A percentile compares a stretch with the other conserved stretches of the same genome.
These are phyloP conservation scores for Aspergillus leporis DNA, from an alignment of 495 filamentous ascomycete species.

Conservation along the genomic window DNA sequence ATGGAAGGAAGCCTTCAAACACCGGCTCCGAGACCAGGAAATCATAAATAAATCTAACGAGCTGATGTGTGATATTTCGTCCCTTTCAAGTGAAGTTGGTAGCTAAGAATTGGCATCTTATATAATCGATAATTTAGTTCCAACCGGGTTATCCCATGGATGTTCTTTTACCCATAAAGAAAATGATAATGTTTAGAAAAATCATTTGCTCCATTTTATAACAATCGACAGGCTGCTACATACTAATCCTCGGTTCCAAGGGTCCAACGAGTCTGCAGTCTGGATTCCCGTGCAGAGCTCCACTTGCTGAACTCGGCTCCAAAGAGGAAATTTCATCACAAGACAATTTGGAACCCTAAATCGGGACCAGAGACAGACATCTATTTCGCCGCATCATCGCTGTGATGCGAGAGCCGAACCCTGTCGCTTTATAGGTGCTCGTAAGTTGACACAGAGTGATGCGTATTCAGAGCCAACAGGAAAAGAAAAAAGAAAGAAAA, in stretches of 20 bases:
- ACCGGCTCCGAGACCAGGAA: background rate
- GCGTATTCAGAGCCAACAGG: background rate
- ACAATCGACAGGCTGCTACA: background rate
- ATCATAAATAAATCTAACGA: background rate
- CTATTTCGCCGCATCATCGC: background rate
- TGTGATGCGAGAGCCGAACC: background rate
- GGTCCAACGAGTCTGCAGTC: background rate
- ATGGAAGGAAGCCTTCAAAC: slow-evolving; percentile 2
- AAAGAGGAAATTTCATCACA: slow-evolving; percentile 4
- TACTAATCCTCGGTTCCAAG: background rate
- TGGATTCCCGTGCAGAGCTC: slow-evolving; percentile 1
- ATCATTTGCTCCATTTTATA: background rate
- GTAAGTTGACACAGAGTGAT: background rate
- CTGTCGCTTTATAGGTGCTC: background rate
- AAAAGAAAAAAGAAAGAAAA: background rate
- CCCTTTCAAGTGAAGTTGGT: background rate
- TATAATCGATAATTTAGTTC: background rate
- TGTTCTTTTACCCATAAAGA: too few species aligned
- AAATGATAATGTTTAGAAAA: background rate
- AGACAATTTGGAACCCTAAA: background rate
- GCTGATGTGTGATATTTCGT: background rate
- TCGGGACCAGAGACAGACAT: background rate
- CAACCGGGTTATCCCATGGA: too few species aligned
- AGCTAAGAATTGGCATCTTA: background rate
- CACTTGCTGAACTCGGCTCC: background rate